Evolutionary conservation across 2,329 filamentous ascomycete species (phyloP), one percentile per base, ranked within the genome.

Genomic region (Hymenoscyphus fraxineus): DNA sequence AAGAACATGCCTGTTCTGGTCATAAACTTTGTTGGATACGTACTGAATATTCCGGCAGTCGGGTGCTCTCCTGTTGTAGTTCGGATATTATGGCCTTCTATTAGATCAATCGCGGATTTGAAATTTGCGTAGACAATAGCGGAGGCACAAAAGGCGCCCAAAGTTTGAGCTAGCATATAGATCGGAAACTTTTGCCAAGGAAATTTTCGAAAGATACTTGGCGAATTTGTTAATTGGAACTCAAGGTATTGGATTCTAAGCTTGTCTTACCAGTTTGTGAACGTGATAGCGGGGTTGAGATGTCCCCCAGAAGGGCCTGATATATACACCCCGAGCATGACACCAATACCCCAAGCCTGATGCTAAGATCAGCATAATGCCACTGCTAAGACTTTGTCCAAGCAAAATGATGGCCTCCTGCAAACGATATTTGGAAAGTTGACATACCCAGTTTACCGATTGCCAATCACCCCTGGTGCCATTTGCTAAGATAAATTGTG

Each of bases 1-100:
- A 91, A 90, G 77, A 91, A 90, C 77, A 88, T 85, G 41, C 83
- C 86, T 0, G 86, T 85, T 56, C 81, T 85, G 3, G 85, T 88
- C 80, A 91, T 83, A 75, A 91, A 89, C 0, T 77, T 71, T 7
- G 69, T 68, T 0, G 89, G 89, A 70, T 92, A 92, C 0, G 89
- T 92, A 79, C 85, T 89, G 75, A 92, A 92, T 68, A 93, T 85
- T 0, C 85, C 88, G 0, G 88, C 83, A 41, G 84, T 89, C 54
- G 79, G 75, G 10, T 79, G 83, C 6, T 68, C 65, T 2, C 66
- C 64, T 40, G 77, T 83, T 0, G 91, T 88, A 0, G 88, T 91
- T 39, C 89, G 82, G 64, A 88, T 80, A 16, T 81, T 78, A 1
- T 81, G 82, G 7, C 88, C 89, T 75, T 91, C 88, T 70, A 83